Base-by-base conservation (phyloP, 371 early-diverging fungal genomes). In the Amoeboaphelidium occidentale region DNA sequence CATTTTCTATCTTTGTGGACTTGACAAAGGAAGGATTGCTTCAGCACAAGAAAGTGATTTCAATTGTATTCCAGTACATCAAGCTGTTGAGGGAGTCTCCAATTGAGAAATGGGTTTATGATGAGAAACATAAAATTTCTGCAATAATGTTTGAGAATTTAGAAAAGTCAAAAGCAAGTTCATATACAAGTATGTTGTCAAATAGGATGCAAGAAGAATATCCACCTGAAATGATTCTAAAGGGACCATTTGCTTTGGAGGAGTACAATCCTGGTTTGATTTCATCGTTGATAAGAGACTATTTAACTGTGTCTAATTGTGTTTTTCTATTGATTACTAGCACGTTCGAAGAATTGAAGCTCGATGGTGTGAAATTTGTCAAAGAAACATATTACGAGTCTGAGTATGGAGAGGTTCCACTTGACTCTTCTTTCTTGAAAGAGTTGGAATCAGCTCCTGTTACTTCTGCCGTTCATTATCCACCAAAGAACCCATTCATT, bases 61-160 rank as follows among this genome's bases (percentile, higher is more conserved):
- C 63, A 6, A 67, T 74, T 41, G 60, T 90, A 21, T 96, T 92
- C 61, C 78, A 81, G 58, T 96, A 89, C 57, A 79, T 92, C 49
- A 61, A 75, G 23, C 66, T 92, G 66, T 59, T 92, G 23, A 67
- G 69, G 27, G 39, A 32, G 10, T 17, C 6, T 17, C 39, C 39
- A 10, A 10, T 32, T 32, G 39, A 10, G 39, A 17, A 32, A 10
- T 32, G 17, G 6, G 39, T 32, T 6, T 32, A 32, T 32, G 10
- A 32, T 10, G 39, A 32, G 39, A 17, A 10, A 10, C 6, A 17
- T 6, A 32, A 10, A 17, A 32, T 32, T 32, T 10, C 10, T 32
- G 39, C 6, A 6, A 32, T 32, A 10, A 6, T 10, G 39, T 32
- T 32, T 32, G 17, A 10, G 39, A 10, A 10, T 32, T 6, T 17